phyloP scores from a whole-genome alignment of 2,329 filamentous ascomycete species.

The Scleromitrula shiraiana region DNA sequence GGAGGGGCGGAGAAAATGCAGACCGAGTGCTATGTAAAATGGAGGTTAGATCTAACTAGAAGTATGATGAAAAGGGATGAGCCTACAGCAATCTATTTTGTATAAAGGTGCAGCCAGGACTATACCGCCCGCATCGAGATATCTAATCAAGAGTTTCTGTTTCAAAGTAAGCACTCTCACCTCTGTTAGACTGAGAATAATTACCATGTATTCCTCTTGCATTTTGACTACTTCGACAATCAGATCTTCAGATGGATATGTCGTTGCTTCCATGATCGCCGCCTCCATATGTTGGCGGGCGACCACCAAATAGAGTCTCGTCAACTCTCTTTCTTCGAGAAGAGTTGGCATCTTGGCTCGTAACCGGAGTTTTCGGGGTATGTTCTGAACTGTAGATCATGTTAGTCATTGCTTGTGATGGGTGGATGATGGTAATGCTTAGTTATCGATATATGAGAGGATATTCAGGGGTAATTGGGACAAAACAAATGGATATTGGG shows the following conservation, averaged over 20 bases:
- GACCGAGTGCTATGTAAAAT: background rate
- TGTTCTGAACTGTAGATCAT: too few relatives aligned
- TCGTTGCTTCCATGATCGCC: background rate
- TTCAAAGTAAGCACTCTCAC: too few relatives aligned
- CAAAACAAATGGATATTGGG: too few relatives aligned
- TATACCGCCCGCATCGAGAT: background rate
- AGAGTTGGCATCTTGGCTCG: background rate
- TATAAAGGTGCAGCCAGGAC: background rate
- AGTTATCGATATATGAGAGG: too few relatives aligned
- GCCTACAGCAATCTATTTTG: background rate
- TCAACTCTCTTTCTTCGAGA: background rate
- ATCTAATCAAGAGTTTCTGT: background rate
- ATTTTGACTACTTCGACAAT: background rate
- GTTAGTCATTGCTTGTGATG: too few relatives aligned
- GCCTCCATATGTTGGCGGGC: background rate
- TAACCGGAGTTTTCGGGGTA: too few relatives aligned
- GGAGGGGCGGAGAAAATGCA: background rate
- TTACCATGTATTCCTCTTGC: background rate
- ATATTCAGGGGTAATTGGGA: too few relatives aligned
- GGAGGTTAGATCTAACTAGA: background rate
- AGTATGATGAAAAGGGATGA: background rate
- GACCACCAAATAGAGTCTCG: background rate
- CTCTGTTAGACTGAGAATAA: too few relatives aligned
- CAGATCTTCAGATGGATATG: background rate
- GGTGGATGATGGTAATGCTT: too few relatives aligned